Evolutionary conservation across 345 rosid genomes (phyloP).

Genomic region (Mallotus nudiflorus): DNA sequence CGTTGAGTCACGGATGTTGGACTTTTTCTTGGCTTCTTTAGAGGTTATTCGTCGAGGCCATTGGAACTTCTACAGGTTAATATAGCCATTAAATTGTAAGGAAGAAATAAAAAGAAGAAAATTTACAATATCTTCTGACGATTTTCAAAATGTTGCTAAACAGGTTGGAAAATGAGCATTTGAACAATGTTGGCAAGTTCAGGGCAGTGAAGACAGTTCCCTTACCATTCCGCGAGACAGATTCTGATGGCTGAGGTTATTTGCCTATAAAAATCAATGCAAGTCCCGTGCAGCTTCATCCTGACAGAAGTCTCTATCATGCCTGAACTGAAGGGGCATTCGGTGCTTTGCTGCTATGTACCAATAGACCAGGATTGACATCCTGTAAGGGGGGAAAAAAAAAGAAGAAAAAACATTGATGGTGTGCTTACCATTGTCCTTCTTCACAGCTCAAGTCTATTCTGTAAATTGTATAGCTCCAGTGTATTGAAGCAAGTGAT

Average conservation of each 20-base stretch:
- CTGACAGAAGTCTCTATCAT: neutral
- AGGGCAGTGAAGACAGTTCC: conserved; percentile 92
- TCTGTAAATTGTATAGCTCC: conserved; percentile 16
- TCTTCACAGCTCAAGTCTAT: conserved; percentile 9
- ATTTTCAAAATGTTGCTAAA: neutral
- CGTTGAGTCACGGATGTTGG: conserved; percentile 62
- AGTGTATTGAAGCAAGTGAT: neutral
- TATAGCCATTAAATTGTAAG: neutral
- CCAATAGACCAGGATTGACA: neutral
- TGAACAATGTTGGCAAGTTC: conserved; percentile 81
- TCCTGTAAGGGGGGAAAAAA: neutral
- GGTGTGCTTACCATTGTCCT: neutral
- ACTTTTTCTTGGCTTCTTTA: conserved; percentile 79
- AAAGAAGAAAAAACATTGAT: neutral
- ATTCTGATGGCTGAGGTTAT: conserved; percentile 54
- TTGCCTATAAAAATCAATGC: too few species aligned
- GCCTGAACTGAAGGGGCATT: neutral
- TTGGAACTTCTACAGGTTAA: conserved; percentile 90
- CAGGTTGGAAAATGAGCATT: conserved; percentile 94
- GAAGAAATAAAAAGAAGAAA: neutral
- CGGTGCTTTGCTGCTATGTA: neutral
- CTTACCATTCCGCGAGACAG: conserved; percentile 72
- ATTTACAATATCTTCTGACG: neutral
- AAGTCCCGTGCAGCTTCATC: neutral
- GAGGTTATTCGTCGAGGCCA: conserved; percentile 95